A percentile compares a stretch with the other conserved stretches of the same genome.
These are phyloP conservation scores for Arachis stenosperma DNA, from an alignment of 306 rosid species.

Conservation along the genomic window DNA sequence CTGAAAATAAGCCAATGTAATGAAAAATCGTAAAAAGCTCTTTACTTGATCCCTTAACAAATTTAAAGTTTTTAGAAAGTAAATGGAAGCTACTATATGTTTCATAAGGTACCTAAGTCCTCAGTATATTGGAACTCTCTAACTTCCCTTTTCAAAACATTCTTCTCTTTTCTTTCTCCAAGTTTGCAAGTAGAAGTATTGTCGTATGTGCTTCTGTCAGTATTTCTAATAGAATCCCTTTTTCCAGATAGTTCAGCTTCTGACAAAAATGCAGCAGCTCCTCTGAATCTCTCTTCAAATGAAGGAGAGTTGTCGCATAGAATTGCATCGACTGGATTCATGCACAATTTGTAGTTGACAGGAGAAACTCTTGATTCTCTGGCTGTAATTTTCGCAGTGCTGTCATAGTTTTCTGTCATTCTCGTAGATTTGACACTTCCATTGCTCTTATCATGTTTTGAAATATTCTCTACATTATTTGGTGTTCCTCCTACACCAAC, in stretches of 20 bases:
- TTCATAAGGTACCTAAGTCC: constrained; percentile 45
- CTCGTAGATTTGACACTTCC: constrained; percentile 10
- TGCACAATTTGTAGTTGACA: constrained; percentile 8
- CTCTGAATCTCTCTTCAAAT: constrained; percentile 30
- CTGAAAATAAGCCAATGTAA: constrained; percentile 40
- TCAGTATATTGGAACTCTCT: constrained; percentile 37
- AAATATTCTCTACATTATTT: constrained; percentile 21
- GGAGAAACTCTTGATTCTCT: constrained; percentile 32
- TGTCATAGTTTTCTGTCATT: constrained; percentile 45
- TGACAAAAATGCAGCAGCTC: constrained; percentile 36
- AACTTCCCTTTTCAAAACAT: constrained; percentile 29
- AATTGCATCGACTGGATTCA: constrained; percentile 33
- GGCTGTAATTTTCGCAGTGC: constrained; percentile 30
- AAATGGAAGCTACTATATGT: constrained; percentile 26
- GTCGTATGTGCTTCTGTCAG: constrained; percentile 14
- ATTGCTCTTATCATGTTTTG: constrained; percentile 14
- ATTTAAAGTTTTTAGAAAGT: not conserved
- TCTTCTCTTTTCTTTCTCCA: constrained; percentile 18
- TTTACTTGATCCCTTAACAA: constrained; percentile 15
- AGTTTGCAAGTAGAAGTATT: constrained; percentile 32
- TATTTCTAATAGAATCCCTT: constrained; percentile 34
- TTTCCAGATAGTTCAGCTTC: constrained; percentile 34
- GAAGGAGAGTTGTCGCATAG: constrained; percentile 20
- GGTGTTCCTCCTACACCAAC: constrained; percentile 6
- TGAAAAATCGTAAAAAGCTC: constrained; percentile 19